A percentile compares a stretch with the other conserved stretches of the same genome.
Evolutionary conservation across 2,329 filamentous ascomycete species (phyloP).

Genomic region (Botrytis elliptica): DNA sequence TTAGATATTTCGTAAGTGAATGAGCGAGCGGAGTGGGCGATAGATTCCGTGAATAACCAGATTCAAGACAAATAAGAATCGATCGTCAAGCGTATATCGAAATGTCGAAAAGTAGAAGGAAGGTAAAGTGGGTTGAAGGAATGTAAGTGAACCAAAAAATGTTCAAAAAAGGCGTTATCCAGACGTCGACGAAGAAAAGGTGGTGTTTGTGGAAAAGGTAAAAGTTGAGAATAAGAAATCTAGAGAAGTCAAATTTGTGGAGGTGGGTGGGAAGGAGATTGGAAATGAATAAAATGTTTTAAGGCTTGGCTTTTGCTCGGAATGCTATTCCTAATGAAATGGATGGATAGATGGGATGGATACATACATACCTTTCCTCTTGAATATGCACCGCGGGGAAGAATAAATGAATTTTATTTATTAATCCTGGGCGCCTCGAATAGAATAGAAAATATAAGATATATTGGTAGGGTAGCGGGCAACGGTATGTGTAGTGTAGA

Average conservation of each 20-base stretch:
- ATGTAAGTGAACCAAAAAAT: slow-evolving; percentile 16
- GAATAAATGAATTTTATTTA: not conserved
- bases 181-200: slow-evolving; percentile 9
- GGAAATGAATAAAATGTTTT: not conserved
- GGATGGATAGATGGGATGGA: not conserved
- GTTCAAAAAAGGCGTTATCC: slow-evolving; percentile 3
- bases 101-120: not conserved
- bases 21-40: not conserved
- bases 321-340: not conserved
- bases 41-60: slow-evolving; percentile 24
- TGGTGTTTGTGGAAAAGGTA: not conserved
- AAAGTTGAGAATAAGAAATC: not conserved
- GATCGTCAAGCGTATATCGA: not conserved
- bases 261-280: slow-evolving; percentile 8
- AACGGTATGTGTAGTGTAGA: not conserved
- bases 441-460: not conserved
- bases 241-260: slow-evolving; percentile 1
- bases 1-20: not conserved
- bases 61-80: slow-evolving; percentile 6
- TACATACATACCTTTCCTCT: not conserved
- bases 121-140: slow-evolving; percentile 5
- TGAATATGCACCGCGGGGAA: not conserved
- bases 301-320: not conserved
- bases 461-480: not conserved
- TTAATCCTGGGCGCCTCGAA: not conserved